These are phyloP conservation scores for Gentiana macrophylla DNA, from an alignment of 257 asterid genomes.

Conservation along the genomic window DNA sequence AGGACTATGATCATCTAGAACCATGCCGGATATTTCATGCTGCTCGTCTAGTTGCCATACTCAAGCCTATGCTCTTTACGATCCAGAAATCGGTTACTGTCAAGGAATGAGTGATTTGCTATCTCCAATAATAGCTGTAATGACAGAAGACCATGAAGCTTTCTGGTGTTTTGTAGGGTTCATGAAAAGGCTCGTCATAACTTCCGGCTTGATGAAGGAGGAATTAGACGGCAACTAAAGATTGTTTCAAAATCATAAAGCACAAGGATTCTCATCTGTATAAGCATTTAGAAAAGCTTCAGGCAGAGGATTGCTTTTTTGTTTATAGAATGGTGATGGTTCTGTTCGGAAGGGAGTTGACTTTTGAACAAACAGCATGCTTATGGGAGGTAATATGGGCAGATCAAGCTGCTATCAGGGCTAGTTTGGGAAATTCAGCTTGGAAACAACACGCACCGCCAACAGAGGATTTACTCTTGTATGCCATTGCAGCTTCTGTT, in stretches of 20 bases:
- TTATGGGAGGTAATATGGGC: conserved; percentile 99
- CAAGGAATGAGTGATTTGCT: conserved; percentile 96
- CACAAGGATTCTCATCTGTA: conserved; percentile 78
- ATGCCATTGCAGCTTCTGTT: conserved; percentile 88
- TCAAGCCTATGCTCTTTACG: conserved; percentile 87
- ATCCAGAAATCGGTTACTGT: conserved; percentile 87
- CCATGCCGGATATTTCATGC: conserved; percentile 70
- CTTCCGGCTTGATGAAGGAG: conserved; percentile 80
- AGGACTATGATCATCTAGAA: conserved; percentile 69
- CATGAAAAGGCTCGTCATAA: conserved; percentile 96
- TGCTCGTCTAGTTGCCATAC: conserved; percentile 72
- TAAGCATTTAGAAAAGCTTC: conserved; percentile 71
- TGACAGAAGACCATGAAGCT: conserved; percentile 84
- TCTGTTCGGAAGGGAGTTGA: conserved; percentile 71
- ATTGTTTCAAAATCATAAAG: conserved; percentile 69
- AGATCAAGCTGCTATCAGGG: conserved; percentile 84
- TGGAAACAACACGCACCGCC: conserved; percentile 89
- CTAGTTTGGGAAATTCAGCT: conserved; percentile 67
- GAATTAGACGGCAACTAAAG: conserved; percentile 70
- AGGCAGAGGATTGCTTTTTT: conserved; percentile 91
- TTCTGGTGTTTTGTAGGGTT: conserved; percentile 97
- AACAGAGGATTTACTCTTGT: conserved; percentile 71
- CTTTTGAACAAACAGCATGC: conserved; percentile 79
- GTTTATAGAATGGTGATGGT: conserved; percentile 95
- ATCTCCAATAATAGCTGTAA: conserved; percentile 66